Percentiles rank a stretch among this genome's conserved stretches.
These are phyloP conservation scores for Beta vulgaris DNA, from an alignment of 148 eudicot species.

Conservation along the genomic window DNA sequence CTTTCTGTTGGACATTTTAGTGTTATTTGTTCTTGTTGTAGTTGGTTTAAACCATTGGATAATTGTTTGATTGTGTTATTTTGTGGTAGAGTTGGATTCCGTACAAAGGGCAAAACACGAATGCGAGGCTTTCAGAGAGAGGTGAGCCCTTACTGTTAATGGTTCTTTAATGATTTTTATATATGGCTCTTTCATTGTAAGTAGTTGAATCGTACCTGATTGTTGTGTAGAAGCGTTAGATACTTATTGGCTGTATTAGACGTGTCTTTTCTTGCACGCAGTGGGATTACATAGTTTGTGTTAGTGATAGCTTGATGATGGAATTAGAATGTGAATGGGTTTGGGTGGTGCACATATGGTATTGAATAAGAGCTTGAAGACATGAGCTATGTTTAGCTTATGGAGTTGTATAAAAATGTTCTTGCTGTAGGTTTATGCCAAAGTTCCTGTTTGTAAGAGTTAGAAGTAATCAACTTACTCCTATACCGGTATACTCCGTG, in stretches of 20 bases:
- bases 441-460: neutral
- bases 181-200: neutral
- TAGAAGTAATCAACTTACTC: neutral
- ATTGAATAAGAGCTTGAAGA: neutral
- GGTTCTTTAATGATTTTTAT: neutral
- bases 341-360: neutral
- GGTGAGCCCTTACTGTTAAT: slow-evolving; percentile 42
- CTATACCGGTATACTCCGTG: neutral
- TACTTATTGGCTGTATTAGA: neutral
- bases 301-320: neutral
- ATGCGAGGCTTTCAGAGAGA: slow-evolving; percentile 76
- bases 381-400: neutral
- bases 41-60: neutral
- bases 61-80: slow-evolving; percentile 1
- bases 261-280: no score
- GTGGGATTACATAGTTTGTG: neutral
- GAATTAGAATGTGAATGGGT: neutral
- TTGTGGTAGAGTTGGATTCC: slow-evolving; percentile 81
- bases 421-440: neutral
- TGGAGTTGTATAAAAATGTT: neutral
- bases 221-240: neutral
- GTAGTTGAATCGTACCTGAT: neutral
- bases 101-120: slow-evolving; percentile 80
- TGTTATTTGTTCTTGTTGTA: neutral
- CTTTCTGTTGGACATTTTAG: neutral